Conservation (phyloP, 495 filamentous ascomycete species). For the Rostrohypoxylon terebratum region DNA sequence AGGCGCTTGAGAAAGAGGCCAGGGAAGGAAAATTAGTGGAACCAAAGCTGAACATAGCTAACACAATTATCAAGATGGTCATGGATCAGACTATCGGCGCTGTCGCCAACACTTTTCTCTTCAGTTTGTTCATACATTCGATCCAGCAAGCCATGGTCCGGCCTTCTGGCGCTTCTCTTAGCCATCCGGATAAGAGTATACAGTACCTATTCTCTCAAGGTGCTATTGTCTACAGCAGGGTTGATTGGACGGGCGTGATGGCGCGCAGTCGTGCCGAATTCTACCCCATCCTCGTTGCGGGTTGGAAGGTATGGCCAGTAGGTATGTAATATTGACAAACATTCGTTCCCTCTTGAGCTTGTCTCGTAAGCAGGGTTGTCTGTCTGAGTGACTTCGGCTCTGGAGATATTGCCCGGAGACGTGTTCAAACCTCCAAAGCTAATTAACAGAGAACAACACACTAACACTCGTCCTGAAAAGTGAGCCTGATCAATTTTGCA, state of each 20-base stretch:
- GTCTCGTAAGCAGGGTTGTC: neutral
- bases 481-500: conserved; percentile 81
- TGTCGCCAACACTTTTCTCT: conserved; percentile 80
- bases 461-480: conserved; percentile 39
- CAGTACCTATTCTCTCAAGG: conserved; percentile 38
- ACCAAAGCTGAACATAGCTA: conserved; percentile 69
- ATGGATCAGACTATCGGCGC: conserved; percentile 86
- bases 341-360: neutral
- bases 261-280: conserved; percentile 67
- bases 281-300: conserved; percentile 74
- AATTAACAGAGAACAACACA: neutral
- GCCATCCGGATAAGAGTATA: conserved; percentile 43
- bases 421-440: neutral
- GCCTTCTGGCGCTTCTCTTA: conserved; percentile 27
- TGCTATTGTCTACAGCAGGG: conserved; percentile 48
- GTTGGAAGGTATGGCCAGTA: conserved; percentile 85
- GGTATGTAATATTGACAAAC: neutral
- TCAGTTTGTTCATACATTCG: conserved; percentile 63
- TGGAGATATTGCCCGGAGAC: neutral
- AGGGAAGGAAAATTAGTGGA: conserved; percentile 56
- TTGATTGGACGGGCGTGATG: conserved; percentile 52
- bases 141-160: conserved; percentile 55
- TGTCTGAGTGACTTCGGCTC: neutral
- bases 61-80: conserved; percentile 82
- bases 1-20: conserved; percentile 57